A percentile compares a stretch with the other conserved stretches of the same genome.
These are phyloP conservation scores for Chlamydomonas sp. DNA, from an alignment of 139 green algal genomes.

Conservation along the genomic window DNA sequence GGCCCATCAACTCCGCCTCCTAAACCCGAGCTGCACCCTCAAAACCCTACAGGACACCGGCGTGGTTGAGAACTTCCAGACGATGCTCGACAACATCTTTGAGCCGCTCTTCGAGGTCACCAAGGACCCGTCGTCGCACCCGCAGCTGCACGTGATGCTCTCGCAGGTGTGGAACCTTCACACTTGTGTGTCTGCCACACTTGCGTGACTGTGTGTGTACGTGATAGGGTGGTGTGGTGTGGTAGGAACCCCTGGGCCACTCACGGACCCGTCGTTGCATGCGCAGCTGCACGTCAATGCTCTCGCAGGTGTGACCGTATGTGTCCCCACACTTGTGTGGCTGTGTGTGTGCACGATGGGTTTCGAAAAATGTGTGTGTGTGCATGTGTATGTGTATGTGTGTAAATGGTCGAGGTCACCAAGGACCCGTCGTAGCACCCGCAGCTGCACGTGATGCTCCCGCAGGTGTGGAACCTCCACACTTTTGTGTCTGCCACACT, in stretches of 20 bases:
- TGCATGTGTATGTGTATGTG: slow-evolving; percentile 70
- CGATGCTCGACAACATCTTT: slow-evolving; percentile 99
- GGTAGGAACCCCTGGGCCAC: no score
- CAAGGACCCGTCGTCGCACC: slow-evolving; percentile 83
- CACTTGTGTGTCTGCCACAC: no score
- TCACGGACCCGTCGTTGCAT: slow-evolving; percentile 85
- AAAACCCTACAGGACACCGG: slow-evolving; percentile 42
- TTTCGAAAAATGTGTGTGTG: no score
- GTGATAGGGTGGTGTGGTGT: no score
- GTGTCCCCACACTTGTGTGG: no score
- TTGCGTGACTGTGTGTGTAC: no score
- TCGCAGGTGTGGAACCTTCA: slow-evolving; percentile 56
- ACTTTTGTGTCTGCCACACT: no score
- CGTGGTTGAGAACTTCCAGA: slow-evolving; percentile 58
- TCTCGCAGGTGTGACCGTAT: slow-evolving; percentile 79
- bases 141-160: slow-evolving; percentile 96
- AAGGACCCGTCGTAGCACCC: slow-evolving; percentile 84
- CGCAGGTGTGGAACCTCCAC: slow-evolving; percentile 58
- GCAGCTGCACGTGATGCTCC: slow-evolving; percentile 95
- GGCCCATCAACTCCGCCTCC: no score
- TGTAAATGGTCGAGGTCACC: slow-evolving; percentile 97
- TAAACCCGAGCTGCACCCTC: no score
- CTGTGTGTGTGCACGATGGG: no score
- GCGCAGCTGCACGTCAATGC: slow-evolving; percentile 93
- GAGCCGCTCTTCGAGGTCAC: slow-evolving; percentile 96